phyloP scores from a whole-genome alignment of 257 asterid genomes.

The Coffea canephora region DNA sequence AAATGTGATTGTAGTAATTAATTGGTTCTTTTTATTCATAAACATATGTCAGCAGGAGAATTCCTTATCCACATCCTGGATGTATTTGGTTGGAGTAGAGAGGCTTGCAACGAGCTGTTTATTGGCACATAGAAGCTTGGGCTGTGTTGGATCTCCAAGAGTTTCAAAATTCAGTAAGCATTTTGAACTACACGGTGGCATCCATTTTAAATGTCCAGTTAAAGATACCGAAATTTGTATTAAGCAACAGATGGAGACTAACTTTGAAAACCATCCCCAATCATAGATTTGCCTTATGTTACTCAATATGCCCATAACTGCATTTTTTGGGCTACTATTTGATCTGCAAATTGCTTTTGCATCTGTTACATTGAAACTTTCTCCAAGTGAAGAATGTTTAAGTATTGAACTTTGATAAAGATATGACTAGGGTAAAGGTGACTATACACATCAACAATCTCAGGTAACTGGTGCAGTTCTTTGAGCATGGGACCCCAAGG shows the following conservation, averaged over 20 bases:
- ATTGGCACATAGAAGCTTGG: slow-evolving; percentile 63
- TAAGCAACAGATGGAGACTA: not conserved
- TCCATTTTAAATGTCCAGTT: not conserved
- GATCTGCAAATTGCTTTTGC: not conserved
- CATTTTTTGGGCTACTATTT: not conserved
- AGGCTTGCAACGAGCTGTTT: slow-evolving; percentile 86
- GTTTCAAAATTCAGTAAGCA: slow-evolving; percentile 56
- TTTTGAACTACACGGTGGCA: slow-evolving; percentile 1
- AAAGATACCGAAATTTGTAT: not conserved
- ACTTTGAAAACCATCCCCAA: not conserved
- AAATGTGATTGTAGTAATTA: not conserved
- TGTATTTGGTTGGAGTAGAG: slow-evolving; percentile 97
- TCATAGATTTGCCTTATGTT: not conserved
- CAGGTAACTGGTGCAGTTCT: slow-evolving; percentile 3
- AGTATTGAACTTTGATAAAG: not conserved
- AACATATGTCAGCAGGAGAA: slow-evolving; percentile 57
- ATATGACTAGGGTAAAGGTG: not conserved
- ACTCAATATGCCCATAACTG: not conserved
- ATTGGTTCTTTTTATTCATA: slow-evolving; percentile 1
- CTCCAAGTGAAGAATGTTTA: not conserved
- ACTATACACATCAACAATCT: not conserved
- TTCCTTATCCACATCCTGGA: slow-evolving; percentile 88
- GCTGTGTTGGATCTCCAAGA: slow-evolving; percentile 74
- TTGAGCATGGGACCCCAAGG: not conserved
- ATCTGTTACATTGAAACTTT: not conserved